phyloP scores from a whole-genome alignment of 257 asterid species.

The Solanum gracilifrons region DNA sequence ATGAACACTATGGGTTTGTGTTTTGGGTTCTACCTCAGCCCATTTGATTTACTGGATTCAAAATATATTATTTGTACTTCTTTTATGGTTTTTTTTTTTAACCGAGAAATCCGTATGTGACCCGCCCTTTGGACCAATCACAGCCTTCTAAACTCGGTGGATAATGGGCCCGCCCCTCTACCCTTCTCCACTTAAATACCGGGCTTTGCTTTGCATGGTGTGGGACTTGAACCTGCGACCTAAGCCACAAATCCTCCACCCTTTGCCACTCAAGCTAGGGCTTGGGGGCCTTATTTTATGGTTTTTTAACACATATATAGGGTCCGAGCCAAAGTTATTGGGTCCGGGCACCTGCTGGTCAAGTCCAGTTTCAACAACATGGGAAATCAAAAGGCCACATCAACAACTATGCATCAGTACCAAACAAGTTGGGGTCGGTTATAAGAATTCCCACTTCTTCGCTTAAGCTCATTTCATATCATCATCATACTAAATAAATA shows the following conservation, averaged over 20 bases:
- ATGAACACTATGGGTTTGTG: background rate
- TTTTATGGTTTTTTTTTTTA: background rate
- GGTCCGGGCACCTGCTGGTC: background rate
- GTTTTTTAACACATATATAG: background rate
- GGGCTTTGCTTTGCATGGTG: too few species aligned
- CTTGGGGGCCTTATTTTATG: background rate
- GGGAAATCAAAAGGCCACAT: background rate
- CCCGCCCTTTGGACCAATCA: too few species aligned
- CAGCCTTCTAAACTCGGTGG: too few species aligned
- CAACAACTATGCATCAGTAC: background rate
- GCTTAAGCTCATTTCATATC: background rate
- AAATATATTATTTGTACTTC: background rate
- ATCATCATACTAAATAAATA: background rate
- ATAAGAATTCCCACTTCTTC: background rate
- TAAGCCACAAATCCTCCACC: too few species aligned
- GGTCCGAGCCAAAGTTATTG: background rate
- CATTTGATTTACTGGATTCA: background rate
- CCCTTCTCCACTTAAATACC: too few species aligned
- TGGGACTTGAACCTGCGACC: too few species aligned
- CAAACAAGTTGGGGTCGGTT: background rate
- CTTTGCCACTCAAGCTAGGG: too few species aligned
- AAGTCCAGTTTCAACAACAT: background rate
- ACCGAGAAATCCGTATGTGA: too few species aligned
- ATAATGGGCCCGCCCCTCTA: too few species aligned
- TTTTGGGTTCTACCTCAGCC: background rate